Conservation (phyloP, 805 yeast genomes). For the Wickerhamomyces hampshirensis region DNA sequence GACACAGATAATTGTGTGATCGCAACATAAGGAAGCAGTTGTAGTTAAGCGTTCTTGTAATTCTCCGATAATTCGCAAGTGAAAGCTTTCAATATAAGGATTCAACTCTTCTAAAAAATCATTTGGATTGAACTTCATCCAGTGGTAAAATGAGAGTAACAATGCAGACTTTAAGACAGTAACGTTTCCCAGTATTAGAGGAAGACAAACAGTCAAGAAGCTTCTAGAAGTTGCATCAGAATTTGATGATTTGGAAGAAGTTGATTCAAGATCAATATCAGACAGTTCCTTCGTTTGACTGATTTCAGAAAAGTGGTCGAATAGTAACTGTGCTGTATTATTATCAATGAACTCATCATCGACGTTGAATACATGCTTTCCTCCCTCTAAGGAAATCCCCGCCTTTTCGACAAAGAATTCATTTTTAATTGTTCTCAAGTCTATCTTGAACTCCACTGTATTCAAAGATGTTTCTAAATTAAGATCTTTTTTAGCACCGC, state of each 20-base stretch:
- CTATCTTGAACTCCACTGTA: neutral
- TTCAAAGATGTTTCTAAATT: neutral
- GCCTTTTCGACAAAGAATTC: neutral
- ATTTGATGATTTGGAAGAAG: no score
- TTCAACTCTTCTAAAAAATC: neutral
- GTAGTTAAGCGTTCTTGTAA: slow-evolving; percentile 3
- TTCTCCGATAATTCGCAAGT: slow-evolving; percentile 3
- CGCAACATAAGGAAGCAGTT: slow-evolving; percentile 6
- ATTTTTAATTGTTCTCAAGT: neutral
- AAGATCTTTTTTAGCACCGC: no score
- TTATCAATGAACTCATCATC: neutral
- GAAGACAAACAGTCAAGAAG: slow-evolving; percentile 2
- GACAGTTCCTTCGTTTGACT: no score
- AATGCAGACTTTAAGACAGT: slow-evolving; percentile 5
- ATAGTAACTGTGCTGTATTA: neutral
- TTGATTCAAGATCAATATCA: no score
- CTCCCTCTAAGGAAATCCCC: neutral
- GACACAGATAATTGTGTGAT: slow-evolving; percentile 6
- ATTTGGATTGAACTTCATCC: neutral
- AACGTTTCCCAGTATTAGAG: slow-evolving; percentile 8
- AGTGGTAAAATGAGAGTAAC: slow-evolving; percentile 3
- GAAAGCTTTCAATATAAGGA: slow-evolving; percentile 1
- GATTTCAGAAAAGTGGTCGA: neutral
- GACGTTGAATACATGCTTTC: neutral
- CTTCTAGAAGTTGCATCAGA: no score